Evolutionary conservation across 106 monocot species (phyloP), one percentile per base, ranked within the genome.

Genomic region (Phalaenopsis aphrodite): DNA sequence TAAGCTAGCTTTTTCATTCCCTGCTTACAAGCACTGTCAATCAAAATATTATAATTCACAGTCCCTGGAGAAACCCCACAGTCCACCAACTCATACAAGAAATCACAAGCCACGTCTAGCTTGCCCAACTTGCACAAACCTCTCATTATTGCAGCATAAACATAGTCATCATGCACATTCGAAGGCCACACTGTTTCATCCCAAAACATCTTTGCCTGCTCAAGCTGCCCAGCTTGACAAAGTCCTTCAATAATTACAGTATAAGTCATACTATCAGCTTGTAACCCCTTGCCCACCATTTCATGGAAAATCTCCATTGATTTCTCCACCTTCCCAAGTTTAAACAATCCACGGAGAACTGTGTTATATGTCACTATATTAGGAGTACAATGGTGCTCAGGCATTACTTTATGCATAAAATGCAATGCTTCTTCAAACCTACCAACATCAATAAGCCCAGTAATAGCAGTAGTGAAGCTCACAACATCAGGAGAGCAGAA

Each of bases 401-500:
- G 84, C 89, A 94, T 94, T 72, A 43, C 82, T 42, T 15, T 17
- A 12, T 72, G 77, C 72, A 99, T 77, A 2, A 98, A 36, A 58
- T 88, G 68, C 11, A 98, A 81, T 2, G 94, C 94, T 83, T 92
- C 98, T 66, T 87, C 89, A 3, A 43, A 38, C 76, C 85, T 88
- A 8, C 88, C 89, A 8, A 77, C 83, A 74, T 88, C 84, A 30
- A 99, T 67, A 37, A 94, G 79, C 8, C 92, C 98, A 8, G 11
- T 23, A 43, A 94, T 84, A 30, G 90, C 48, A 10, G 89, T 99
- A 15, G 98, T 94, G 77, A 99, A 99, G 39, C 91, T 94, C 48
- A 99, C 88, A 9, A 91, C 90, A 76, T 99, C 98, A 7, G 98
- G 94, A 65, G 88, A 82, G 79, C 78, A 92, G 81, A 99, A 94